A percentile compares a stretch with the other conserved stretches of the same genome.
phyloP scores from a whole-genome alignment of 116 monocot genomes.

The Zostera marina region DNA sequence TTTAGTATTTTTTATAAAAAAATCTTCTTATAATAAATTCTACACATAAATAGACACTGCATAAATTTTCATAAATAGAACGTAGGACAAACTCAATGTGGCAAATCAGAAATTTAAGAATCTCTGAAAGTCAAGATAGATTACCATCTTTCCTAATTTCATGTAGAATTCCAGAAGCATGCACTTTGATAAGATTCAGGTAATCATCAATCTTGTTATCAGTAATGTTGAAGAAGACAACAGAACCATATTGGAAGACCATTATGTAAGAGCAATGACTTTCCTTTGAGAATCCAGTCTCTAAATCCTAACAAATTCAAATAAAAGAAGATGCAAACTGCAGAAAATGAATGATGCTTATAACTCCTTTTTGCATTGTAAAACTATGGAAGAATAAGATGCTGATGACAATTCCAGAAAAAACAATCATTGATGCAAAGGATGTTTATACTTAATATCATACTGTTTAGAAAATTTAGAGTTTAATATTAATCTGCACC shows the following conservation, averaged over 20 bases:
- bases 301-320: constrained; percentile 28
- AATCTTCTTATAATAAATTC: no score
- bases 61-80: no score
- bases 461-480: no score
- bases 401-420: no score
- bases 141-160: constrained; percentile 87
- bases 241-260: constrained; percentile 89
- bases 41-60: no score
- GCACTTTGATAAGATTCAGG: constrained; percentile 68
- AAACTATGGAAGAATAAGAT: no score
- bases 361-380: not conserved
- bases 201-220: constrained; percentile 84
- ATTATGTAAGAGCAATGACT: constrained; percentile 72
- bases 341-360: not conserved
- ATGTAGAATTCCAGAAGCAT: constrained; percentile 65
- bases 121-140: not conserved
- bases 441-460: no score
- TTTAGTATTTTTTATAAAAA: no score
- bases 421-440: no score
- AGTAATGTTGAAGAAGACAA: constrained; percentile 80
- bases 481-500: no score
- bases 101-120: no score
- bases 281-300: constrained; percentile 45
- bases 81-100: no score
- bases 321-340: constrained; percentile 5